phyloP scores from a whole-genome alignment of 148 eudicot genomes.

The Camellia japonica region DNA sequence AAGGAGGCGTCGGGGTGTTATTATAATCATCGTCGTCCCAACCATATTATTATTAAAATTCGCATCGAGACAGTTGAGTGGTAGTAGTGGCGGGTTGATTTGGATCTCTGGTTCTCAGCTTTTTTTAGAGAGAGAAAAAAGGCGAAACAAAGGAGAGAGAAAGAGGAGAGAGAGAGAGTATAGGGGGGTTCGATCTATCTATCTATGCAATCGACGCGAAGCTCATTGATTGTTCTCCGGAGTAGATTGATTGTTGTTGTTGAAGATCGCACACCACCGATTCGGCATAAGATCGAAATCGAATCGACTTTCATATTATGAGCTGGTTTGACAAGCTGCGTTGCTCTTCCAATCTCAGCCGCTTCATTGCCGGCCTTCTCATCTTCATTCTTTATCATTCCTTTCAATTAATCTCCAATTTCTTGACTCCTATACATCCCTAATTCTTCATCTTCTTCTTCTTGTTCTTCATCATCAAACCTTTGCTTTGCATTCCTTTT shows the following conservation, averaged over 20 bases:
- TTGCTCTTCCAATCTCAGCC: slow-evolving; percentile 54
- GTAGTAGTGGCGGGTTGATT: neutral
- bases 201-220: slow-evolving; percentile 26
- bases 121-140: slow-evolving; percentile 5
- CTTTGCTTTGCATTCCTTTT: neutral
- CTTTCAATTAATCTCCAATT: slow-evolving; percentile 56
- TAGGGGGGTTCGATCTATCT: neutral
- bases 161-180: slow-evolving; percentile 1
- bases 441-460: neutral
- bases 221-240: neutral
- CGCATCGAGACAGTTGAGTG: neutral
- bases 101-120: neutral
- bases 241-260: neutral
- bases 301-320: slow-evolving; percentile 33
- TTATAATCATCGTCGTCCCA: too few species aligned
- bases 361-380: slow-evolving; percentile 66
- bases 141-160: neutral
- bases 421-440: slow-evolving; percentile 68
- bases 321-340: slow-evolving; percentile 61
- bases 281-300: slow-evolving; percentile 3
- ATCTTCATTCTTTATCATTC: slow-evolving; percentile 61
- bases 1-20: too few species aligned
- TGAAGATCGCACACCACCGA: slow-evolving; percentile 5
- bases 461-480: neutral
- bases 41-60: neutral